Base-by-base conservation (phyloP, 805 yeast genomes). In the Phaffomyces antillensis region DNA sequence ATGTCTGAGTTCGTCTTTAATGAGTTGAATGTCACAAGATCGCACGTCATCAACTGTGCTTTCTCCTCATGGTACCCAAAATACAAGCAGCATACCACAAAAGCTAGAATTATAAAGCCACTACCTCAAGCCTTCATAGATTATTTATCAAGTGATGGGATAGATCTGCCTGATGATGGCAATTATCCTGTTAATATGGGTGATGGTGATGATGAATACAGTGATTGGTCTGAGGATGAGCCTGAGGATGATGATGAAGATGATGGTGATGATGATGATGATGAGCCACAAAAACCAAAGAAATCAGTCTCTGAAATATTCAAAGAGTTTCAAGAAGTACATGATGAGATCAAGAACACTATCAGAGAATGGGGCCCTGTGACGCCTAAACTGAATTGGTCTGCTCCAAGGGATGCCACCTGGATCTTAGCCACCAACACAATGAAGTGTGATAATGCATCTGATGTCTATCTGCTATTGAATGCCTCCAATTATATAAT, bases 331-430 rank as follows among this genome's bases (percentile, higher is more conserved):
- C 68, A 69, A 10, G 81, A 76, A 1, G 66, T 89, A 18, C 95
- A 90, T 56, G 53, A 66, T 0, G 54, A 68, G 37, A 69, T 91
- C 16, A 65, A 66, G 32, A 47, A 53, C 0, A 58, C 70, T 0
- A 75, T 93, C 13, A 48, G 52, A 3, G 67, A 71, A 37, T 66
- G 74, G 40, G 83, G 84, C 0, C 66, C 77, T 1, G 87, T 89
- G 3, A 73, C 87, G 1, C 98, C 98, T 1, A 93, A 93, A 58
- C 67, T 91, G 53, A 93, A 93, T 68, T 93, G 99, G 99, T 88
- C 97, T 1, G 85, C 96, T 2, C 99, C 99, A 1, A 83, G 81
- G 58, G 99, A 93, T 65, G 86, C 98, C 2, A 76, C 81, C 0
- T 93, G 98, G 99, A 91, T 93, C 18, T 66, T 85, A 56, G 74